A percentile compares a stretch with the other conserved stretches of the same genome.
Evolutionary conservation across 2,329 filamentous ascomycete species (phyloP).

Genomic region (Ophiostoma sp.): DNA sequence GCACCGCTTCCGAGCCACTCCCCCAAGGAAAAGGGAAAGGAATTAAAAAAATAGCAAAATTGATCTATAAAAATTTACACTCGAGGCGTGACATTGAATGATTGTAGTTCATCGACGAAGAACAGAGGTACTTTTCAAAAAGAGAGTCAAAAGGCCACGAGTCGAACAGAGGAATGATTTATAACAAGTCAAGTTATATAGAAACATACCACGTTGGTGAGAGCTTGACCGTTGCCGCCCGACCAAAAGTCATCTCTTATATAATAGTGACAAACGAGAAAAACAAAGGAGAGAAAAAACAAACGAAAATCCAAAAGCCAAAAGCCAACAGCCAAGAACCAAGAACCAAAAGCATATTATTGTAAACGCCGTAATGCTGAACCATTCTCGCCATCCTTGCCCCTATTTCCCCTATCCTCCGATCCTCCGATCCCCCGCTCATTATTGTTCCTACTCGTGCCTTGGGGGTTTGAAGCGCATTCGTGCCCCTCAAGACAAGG

Average conservation of each 20-base stretch:
- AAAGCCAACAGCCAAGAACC: neutral
- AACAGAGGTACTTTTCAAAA: neutral
- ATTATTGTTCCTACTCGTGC: conserved; percentile 6
- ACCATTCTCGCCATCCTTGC: conserved; percentile 1
- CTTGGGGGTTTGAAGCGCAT: conserved; percentile 1
- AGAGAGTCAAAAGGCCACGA: neutral
- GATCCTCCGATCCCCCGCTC: neutral
- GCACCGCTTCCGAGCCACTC: neutral
- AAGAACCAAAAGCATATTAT: conserved; percentile 4
- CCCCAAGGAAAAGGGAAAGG: neutral
- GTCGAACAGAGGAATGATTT: neutral
- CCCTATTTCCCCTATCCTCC: neutral
- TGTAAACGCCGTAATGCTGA: conserved; percentile 17
- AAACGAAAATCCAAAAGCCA: neutral
- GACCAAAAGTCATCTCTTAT: neutral
- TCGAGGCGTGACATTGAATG: neutral
- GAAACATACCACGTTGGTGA: neutral
- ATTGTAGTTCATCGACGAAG: neutral
- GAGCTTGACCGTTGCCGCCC: neutral
- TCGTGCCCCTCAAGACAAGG: neutral
- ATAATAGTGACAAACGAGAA: neutral
- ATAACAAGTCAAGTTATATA: conserved; percentile 2
- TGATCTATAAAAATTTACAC: conserved; percentile 14
- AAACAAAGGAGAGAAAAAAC: neutral
- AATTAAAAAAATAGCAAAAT: conserved; percentile 14